phyloP scores from a whole-genome alignment of 352 stramenopile genomes.

The Halophytophthora batemanensis region DNA sequence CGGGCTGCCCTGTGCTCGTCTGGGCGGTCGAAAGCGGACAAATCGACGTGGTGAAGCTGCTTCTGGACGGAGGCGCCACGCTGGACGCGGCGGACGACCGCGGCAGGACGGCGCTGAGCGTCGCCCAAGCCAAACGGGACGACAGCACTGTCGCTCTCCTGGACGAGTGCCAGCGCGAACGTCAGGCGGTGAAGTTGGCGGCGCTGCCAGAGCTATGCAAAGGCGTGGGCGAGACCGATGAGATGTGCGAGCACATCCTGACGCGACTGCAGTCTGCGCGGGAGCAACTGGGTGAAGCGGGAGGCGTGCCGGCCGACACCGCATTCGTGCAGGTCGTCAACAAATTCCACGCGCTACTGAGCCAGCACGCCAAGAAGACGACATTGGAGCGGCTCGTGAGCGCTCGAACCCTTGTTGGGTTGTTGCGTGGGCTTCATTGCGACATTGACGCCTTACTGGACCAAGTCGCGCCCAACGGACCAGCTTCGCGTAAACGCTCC shows the following conservation, averaged over 20 bases:
- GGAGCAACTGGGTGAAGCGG: not conserved
- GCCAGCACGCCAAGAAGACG: conserved; percentile 14
- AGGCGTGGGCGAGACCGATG: conserved; percentile 1
- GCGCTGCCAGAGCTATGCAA: conserved; percentile 2
- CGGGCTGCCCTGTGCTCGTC: conserved; percentile 6
- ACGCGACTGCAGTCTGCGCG: conserved; percentile 1
- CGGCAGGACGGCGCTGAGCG: conserved; percentile 1
- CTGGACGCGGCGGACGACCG: conserved; percentile 10
- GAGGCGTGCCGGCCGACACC: not conserved
- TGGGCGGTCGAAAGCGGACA: conserved; percentile 8
- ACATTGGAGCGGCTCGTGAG: conserved; percentile 13
- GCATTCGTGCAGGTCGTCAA: not conserved
- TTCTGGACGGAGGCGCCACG: conserved; percentile 8
- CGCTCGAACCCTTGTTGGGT: conserved; percentile 4
- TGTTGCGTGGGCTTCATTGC: conserved; percentile 9
- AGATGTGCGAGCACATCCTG: conserved; percentile 9
- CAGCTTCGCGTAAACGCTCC: not conserved
- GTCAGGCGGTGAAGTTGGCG: not conserved
- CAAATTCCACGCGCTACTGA: conserved; percentile 9
- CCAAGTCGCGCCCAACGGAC: not conserved
- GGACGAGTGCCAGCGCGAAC: conserved; percentile 3
- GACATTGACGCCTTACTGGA: conserved; percentile 11
- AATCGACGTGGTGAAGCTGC: conserved; percentile 4
- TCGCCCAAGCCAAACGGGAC: conserved; percentile 1
- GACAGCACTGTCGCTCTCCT: not conserved